Evolutionary conservation across 179 eudicot species (phyloP), one percentile per base, ranked within the genome.

Genomic region (Silene coronaria): DNA sequence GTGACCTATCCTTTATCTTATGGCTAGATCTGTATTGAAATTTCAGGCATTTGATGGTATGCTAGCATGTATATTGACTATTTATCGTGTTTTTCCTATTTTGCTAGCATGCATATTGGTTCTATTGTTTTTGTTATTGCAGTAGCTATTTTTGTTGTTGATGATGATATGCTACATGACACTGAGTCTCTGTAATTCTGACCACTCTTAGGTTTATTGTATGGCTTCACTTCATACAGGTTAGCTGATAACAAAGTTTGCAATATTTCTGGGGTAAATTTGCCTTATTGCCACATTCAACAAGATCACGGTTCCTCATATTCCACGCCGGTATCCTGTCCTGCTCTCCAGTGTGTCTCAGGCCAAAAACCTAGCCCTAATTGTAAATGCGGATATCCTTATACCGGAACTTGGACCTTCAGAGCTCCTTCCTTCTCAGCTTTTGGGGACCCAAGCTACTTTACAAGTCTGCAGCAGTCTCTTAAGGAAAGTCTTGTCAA

Each of bases 361-460:
- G 74, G 76, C 59, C 66, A 84, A 78, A 75, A 80, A 9, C 72
- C 78, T 6, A 89, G 93, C 75, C 85, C 87, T 5, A 89, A 11
- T 16, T 89, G 96, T 74, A 77, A 59, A 64, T 86, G 89, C 73
- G 77, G 85, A 73, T 67, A 80, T 80, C 90, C 96, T 3, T 86
- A 88, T 80, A 83, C 82, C 3, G 96, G 96, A 68, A 82, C 74
- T 65, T 75, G 89, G 4, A 75, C 78, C 76, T 84, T 91, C 34
- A 74, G 86, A 76, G 82, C 90, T 22, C 79, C 81, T 55, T 71
- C 88, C 79, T 88, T 91, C 78, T 85, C 93, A 48, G 73, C 86
- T 65, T 67, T 80, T 26, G 84, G 77, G 57, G 75, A 72, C 23
- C 67, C 77, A 9, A 22, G 13, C 24, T 75, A 75, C 59, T 83